Evolutionary conservation across 2,329 filamentous ascomycete genomes (phyloP).

Genomic region (Apiospora sp.): DNA sequence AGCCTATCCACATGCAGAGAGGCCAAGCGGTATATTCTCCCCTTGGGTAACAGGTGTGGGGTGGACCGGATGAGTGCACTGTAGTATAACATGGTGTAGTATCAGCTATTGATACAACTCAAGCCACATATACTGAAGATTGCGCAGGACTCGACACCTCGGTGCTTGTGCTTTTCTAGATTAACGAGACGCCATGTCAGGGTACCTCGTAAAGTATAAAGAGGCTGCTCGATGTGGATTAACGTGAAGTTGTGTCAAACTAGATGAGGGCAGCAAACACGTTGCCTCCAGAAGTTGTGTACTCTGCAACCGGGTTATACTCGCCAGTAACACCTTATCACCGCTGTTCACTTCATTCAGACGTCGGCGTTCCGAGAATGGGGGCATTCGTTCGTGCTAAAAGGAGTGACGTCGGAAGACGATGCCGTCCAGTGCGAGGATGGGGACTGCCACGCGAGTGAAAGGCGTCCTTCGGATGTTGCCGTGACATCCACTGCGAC

Average conservation of each 20-base stretch:
- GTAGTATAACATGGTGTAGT: no score
- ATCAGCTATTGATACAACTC: no score
- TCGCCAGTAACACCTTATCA: background rate
- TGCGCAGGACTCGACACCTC: no score
- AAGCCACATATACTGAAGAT: no score
- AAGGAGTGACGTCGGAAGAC: background rate
- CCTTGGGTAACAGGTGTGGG: no score
- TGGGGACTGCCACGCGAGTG: background rate
- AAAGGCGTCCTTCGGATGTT: background rate
- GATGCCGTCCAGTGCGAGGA: background rate
- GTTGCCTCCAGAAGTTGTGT: background rate
- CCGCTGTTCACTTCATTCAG: no score
- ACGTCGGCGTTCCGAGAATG: background rate
- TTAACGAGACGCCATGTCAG: background rate
- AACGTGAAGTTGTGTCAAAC: background rate
- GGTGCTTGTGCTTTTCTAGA: no score
- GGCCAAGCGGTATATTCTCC: no score
- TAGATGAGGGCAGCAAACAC: background rate
- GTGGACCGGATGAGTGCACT: no score
- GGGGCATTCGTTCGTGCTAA: background rate
- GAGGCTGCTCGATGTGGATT: no score
- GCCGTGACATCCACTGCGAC: slow-evolving; percentile 10
- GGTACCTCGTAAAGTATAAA: no score
- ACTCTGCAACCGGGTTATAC: background rate
- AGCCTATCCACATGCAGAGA: no score